Evolutionary conservation across 345 rosid species (phyloP), one percentile per base, ranked within the genome.

Genomic region (Xanthoceras sorbifolium): DNA sequence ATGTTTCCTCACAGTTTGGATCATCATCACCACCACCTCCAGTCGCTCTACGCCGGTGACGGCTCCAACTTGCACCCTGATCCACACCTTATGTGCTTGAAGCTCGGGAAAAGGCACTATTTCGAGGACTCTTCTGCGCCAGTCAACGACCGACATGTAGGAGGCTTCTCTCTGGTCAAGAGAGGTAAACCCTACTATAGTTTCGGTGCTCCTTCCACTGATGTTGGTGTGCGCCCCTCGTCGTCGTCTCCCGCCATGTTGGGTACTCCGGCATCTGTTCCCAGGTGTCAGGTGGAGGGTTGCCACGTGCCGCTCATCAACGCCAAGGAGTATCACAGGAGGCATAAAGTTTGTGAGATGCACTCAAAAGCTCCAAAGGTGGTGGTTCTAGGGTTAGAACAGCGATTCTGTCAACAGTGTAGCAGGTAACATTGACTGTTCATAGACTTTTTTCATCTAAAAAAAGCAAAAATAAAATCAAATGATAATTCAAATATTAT

Each of bases 401-500:
- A 91, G 76, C 87, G 98, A 3, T 93, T 93, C 78, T 93, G 98
- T 76, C 98, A 93, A 82, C 97, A 93, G 79, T 93, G 98, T 81
- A 93, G 98, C 85, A 85, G 97, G 98, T 90, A 81, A 79, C 6
- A 50, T n/a, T 7, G 55, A 50, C 55, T 5, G n/a, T 50, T 50
- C 55, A 17, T 2, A 50, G 7, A 50, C 17, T 50, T 50, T 50
- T 17, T 6, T 50, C 55, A 4, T 2, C 55, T 18, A 50, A 50
- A 50, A 50, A 11, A 9, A n/a, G n/a, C n/a, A 8, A 8, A 42
- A 42, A 9, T 15, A 50, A 2, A 32, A 63, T 6, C 0, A 17
- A 64, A n/a, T n/a, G 67, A 15, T 18, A 40, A 60, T 60, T 72
- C 20, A 26, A 23, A 61, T 34, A 40, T 72, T 61, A 61, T 60